Conservation (phyloP, 2,329 filamentous ascomycete species). For the Didymella segeticola region DNA sequence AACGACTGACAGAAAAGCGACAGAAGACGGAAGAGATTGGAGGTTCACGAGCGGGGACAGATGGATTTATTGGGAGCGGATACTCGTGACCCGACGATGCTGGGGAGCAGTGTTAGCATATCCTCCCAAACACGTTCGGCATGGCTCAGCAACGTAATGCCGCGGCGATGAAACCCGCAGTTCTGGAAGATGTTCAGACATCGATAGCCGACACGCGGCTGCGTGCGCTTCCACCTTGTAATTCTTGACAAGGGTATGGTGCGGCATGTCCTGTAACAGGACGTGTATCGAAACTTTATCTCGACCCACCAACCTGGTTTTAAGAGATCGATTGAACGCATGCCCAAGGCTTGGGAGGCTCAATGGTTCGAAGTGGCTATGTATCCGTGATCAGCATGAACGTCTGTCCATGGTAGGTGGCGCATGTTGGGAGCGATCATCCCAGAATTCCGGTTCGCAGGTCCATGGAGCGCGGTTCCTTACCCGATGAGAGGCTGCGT, state of each 20-base stretch:
- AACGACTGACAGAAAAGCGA: conserved; percentile 3
- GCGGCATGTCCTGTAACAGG: conserved; percentile 13
- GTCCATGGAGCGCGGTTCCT: neutral
- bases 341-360: conserved; percentile 10
- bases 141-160: conserved; percentile 13
- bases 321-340: conserved; percentile 1
- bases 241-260: conserved; percentile 8
- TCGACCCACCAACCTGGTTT: conserved; percentile 11
- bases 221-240: neutral
- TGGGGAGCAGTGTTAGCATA: neutral
- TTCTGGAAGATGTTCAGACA: conserved; percentile 11
- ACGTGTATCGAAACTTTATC: conserved; percentile 14
- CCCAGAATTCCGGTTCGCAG: conserved; percentile 5
- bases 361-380: neutral
- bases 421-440: conserved; percentile 12
- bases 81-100: conserved; percentile 1
- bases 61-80: conserved; percentile 13
- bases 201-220: neutral
- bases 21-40: neutral
- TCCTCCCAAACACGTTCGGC: conserved; percentile 11
- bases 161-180: conserved; percentile 9
- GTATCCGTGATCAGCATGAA: conserved; percentile 1
- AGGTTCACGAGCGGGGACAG: conserved; percentile 3
- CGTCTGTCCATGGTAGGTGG: neutral
- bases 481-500: neutral